phyloP scores from a whole-genome alignment of 805 yeast genomes.

The Kluyveromyces dobzhanskii region DNA sequence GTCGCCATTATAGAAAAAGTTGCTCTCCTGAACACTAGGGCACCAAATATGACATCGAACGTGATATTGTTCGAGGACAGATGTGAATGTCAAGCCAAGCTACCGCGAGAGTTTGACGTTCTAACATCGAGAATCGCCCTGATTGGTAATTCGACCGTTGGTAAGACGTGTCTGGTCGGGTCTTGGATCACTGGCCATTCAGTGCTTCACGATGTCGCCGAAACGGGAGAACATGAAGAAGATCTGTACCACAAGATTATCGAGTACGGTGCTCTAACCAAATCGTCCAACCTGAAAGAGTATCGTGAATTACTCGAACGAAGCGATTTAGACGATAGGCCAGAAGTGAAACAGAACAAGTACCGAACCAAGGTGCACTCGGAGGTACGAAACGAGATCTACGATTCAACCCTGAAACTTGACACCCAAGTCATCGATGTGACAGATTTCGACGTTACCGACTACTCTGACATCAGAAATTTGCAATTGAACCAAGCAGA shows the following conservation, averaged over 20 bases:
- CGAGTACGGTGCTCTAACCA: slow-evolving; percentile 1
- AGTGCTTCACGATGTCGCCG: slow-evolving; percentile 2
- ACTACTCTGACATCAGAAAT: slow-evolving; percentile 16
- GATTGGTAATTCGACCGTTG: slow-evolving; percentile 18
- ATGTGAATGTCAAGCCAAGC: background rate
- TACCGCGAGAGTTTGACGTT: slow-evolving; percentile 16
- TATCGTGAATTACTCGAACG: background rate
- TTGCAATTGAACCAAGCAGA: slow-evolving; percentile 25
- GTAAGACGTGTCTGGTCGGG: slow-evolving; percentile 20
- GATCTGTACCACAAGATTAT: slow-evolving; percentile 15
- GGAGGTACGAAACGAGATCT: background rate
- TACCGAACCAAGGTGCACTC: background rate
- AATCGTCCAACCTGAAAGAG: background rate
- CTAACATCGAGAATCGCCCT: slow-evolving; percentile 17
- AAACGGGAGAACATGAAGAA: slow-evolving; percentile 7
- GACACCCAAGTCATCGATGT: slow-evolving; percentile 21
- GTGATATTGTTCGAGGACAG: slow-evolving; percentile 2
- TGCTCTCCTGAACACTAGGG: too few relatives aligned
- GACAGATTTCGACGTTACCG: slow-evolving; percentile 14
- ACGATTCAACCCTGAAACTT: slow-evolving; percentile 4
- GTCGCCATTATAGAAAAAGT: too few relatives aligned
- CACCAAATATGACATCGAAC: slow-evolving; percentile 2
- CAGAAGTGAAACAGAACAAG: background rate
- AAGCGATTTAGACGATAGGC: background rate
- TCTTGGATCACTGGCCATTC: slow-evolving; percentile 15